Percentiles rank a stretch among this genome's conserved stretches.
Evolutionary conservation across 371 early-diverging fungal species (phyloP).

Genomic region (Cokeromyces recurvatus): DNA sequence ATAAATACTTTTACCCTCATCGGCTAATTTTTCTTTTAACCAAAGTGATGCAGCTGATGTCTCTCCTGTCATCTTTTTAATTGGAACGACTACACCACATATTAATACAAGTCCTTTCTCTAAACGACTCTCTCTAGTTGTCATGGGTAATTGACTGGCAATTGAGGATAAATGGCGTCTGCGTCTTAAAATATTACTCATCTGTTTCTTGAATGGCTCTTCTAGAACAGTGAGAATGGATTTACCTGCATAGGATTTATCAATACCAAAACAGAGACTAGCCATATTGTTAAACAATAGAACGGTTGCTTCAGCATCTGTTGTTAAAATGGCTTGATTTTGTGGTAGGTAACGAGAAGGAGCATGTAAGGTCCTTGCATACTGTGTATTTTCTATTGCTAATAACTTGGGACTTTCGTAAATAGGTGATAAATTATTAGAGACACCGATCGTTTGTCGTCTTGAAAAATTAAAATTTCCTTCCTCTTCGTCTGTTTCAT

Average conservation of each 20-base stretch:
- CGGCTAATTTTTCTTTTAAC: slow-evolving; percentile 56
- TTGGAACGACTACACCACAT: slow-evolving; percentile 55
- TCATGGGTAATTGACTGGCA: background rate
- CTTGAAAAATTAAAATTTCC: slow-evolving; percentile 5
- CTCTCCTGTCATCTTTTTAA: slow-evolving; percentile 47
- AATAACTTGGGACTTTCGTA: slow-evolving; percentile 10
- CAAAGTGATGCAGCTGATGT: slow-evolving; percentile 62
- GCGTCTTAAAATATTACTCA: slow-evolving; percentile 3
- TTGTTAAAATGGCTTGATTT: slow-evolving; percentile 63
- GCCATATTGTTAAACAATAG: slow-evolving; percentile 54
- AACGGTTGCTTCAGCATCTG: slow-evolving; percentile 43
- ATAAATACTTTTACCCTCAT: slow-evolving; percentile 43
- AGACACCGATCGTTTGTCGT: slow-evolving; percentile 16
- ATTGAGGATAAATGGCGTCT: background rate
- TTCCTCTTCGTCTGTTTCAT: slow-evolving; percentile 3
- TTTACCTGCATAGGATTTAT: slow-evolving; percentile 22
- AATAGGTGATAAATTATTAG: slow-evolving; percentile 17
- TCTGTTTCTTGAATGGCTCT: slow-evolving; percentile 13
- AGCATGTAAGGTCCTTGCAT: slow-evolving; percentile 45
- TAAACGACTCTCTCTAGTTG: background rate
- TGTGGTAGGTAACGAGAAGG: slow-evolving; percentile 62
- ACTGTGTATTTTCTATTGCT: slow-evolving; percentile 8
- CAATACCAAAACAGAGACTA: slow-evolving; percentile 23
- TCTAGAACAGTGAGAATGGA: slow-evolving; percentile 18
- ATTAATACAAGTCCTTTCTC: slow-evolving; percentile 39